Evolutionary conservation across 2,329 filamentous ascomycete species (phyloP).

Genomic region (Orbilia blumenaviensis): DNA sequence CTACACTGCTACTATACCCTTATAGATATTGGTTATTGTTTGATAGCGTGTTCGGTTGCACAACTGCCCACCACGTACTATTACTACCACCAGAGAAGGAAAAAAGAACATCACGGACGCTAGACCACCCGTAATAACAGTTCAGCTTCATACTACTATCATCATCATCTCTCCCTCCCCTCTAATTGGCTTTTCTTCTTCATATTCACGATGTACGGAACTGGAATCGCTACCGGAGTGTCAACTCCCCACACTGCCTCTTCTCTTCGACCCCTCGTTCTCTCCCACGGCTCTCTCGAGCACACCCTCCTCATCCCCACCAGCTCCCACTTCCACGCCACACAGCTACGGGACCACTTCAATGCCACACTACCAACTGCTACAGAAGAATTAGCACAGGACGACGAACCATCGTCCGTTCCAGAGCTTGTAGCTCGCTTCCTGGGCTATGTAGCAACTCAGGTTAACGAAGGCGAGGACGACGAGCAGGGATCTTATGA

Average conservation of each 20-base stretch:
- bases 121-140: not conserved
- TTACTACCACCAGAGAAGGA: slow-evolving; percentile 8
- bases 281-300: slow-evolving; percentile 93
- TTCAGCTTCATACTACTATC: not conserved
- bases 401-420: slow-evolving; percentile 98
- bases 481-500: slow-evolving; percentile 86
- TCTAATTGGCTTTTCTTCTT: too few species aligned
- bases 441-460: slow-evolving; percentile 84
- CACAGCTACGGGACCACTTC: slow-evolving; percentile 92
- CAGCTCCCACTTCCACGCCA: slow-evolving; percentile 92
- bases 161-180: not conserved
- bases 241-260: slow-evolving; percentile 94
- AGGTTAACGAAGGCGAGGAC: slow-evolving; percentile 93
- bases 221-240: slow-evolving; percentile 86
- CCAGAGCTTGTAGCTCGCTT: slow-evolving; percentile 92
- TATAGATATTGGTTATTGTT: too few species aligned
- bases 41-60: too few species aligned
- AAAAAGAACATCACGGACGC: not conserved
- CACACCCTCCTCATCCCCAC: slow-evolving; percentile 96
- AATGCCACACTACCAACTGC: slow-evolving; percentile 82
- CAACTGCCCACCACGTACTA: slow-evolving; percentile 9
- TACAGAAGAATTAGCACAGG: slow-evolving; percentile 95
- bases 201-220: slow-evolving; percentile 79
- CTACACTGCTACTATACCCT: too few species aligned
- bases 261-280: slow-evolving; percentile 87